Evolutionary conservation across 78 protist genomes (phyloP), one percentile per base, ranked within the genome.

Genomic region (Cyanophora paradoxa): DNA sequence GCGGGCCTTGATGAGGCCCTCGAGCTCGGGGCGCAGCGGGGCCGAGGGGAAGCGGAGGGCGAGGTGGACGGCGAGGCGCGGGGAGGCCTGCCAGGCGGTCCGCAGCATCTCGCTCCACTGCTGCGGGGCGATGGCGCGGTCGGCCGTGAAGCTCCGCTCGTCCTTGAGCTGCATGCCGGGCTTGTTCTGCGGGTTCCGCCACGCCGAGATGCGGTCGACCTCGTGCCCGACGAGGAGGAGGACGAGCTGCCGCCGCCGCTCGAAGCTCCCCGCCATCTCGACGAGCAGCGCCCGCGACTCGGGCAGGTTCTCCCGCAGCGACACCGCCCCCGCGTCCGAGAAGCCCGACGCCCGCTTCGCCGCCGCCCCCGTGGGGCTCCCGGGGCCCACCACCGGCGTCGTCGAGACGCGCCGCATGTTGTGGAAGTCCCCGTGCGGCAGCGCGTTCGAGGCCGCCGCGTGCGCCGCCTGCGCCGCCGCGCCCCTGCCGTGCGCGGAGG

Each of bases 161-260:
- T 70, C 84, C 22, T 63, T 79, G 24, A 84, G 40, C 65, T 58
- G 79, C 24, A 75, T 40, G 24, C 72, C 61, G 24, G 74, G 48
- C 41, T 63, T 59, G 62, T 39, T n/a, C 39, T 59, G 40, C 44
- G 92, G 92, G 46, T 80, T 82, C 50, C 66, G 72, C 93, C 93
- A 88, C 41, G 79, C 84, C 3, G 79, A 56, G 72, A 88, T 78
- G 11, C 88, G 76, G 28, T 85, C 90, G 22, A 86, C 70, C 62
- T 88, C 90, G 67, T 85, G 41, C 5, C 85, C 85, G 48, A 81
- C 72, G 39, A 88, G 70, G 28, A 85, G 28, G 20, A 81, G 36
- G 31, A 85, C 50, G 40, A 88, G 66, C 40, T 81, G 64, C 28
- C 82, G 36, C 3, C 67, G 50, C 6, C 2, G 3, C 56, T 19